Evolutionary conservation across 2,329 filamentous ascomycete species (phyloP).

Genomic region (Beauveria medogensis): DNA sequence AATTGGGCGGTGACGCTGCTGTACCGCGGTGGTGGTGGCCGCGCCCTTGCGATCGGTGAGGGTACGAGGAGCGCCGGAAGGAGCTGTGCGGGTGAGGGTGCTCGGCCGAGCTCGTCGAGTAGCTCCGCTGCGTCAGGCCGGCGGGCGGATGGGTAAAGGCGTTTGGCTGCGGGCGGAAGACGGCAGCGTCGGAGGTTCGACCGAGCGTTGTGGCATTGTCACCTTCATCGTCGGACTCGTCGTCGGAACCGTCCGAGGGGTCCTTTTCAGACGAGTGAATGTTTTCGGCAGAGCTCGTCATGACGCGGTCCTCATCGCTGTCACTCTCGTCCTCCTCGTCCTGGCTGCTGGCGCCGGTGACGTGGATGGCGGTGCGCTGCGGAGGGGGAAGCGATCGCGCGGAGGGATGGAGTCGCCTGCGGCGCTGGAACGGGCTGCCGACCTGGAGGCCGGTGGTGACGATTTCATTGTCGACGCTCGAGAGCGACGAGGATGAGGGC

Average conservation of each 20-base stretch:
- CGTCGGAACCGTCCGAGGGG: conserved; percentile 37
- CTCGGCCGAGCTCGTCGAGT: conserved; percentile 41
- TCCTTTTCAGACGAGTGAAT: conserved; percentile 30
- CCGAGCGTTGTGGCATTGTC: conserved; percentile 77
- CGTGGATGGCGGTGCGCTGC: conserved; percentile 32
- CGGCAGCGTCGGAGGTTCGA: conserved; percentile 37
- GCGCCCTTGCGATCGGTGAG: conserved; percentile 39
- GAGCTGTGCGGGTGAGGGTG: conserved; percentile 42
- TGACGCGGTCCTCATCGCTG: conserved; percentile 54
- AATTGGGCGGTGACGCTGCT: conserved; percentile 38
- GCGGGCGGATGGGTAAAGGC: conserved; percentile 79
- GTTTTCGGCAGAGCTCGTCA: conserved; percentile 53
- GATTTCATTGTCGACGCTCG: conserved; percentile 78
- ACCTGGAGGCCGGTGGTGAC: conserved; percentile 82
- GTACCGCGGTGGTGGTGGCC: conserved; percentile 31
- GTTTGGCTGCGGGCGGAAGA: conserved; percentile 83
- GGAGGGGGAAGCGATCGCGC: conserved; percentile 26
- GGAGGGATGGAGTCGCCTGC: conserved; percentile 40
- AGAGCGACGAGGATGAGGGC: conserved; percentile 87
- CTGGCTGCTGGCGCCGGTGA: conserved; percentile 61
- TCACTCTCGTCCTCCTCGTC: conserved; percentile 94
- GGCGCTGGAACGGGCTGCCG: conserved; percentile 53
- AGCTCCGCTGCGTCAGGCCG: conserved; percentile 36
- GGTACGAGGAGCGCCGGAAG: conserved; percentile 42
- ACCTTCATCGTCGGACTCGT: conserved; percentile 50